These are phyloP conservation scores for Adenanthera pavonina DNA, from an alignment of 306 rosid genomes.

Conservation along the genomic window DNA sequence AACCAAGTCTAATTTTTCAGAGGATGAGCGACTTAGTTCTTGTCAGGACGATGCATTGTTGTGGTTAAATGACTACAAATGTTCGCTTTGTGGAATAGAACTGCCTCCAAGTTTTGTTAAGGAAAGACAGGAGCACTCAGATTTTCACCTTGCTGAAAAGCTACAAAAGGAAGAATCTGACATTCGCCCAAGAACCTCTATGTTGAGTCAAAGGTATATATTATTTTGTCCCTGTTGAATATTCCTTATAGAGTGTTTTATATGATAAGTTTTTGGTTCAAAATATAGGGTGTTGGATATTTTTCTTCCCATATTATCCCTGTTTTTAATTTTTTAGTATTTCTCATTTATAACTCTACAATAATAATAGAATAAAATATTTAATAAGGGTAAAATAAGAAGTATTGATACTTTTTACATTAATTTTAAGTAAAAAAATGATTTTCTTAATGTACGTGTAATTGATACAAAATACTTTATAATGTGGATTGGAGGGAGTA, in stretches of 20 bases:
- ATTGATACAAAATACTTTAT: too few species aligned
- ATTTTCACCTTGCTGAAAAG: constrained; percentile 91
- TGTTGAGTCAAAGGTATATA: constrained; percentile 57
- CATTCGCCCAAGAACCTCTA: constrained; percentile 37
- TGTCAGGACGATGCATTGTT: constrained; percentile 43
- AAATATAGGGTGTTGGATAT: too few species aligned
- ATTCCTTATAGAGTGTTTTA: not conserved
- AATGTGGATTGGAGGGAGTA: too few species aligned
- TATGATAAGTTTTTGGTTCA: too few species aligned
- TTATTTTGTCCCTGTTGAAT: not conserved
- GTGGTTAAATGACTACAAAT: constrained; percentile 84
- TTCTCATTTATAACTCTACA: too few species aligned
- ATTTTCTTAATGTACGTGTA: too few species aligned
- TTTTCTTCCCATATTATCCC: too few species aligned
- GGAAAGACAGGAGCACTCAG: constrained; percentile 89
- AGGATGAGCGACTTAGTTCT: constrained; percentile 41
- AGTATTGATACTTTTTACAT: too few species aligned
- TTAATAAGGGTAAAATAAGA: too few species aligned
- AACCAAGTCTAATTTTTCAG: constrained; percentile 34
- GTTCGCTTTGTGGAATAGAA: constrained; percentile 86
- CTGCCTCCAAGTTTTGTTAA: constrained; percentile 74
- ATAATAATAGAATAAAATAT: too few species aligned
- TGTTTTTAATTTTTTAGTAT: too few species aligned
- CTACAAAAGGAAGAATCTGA: constrained; percentile 86
- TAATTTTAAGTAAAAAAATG: too few species aligned